Conservation (phyloP, 73 alveolate genomes). For the Durusdinium trenchii region DNA sequence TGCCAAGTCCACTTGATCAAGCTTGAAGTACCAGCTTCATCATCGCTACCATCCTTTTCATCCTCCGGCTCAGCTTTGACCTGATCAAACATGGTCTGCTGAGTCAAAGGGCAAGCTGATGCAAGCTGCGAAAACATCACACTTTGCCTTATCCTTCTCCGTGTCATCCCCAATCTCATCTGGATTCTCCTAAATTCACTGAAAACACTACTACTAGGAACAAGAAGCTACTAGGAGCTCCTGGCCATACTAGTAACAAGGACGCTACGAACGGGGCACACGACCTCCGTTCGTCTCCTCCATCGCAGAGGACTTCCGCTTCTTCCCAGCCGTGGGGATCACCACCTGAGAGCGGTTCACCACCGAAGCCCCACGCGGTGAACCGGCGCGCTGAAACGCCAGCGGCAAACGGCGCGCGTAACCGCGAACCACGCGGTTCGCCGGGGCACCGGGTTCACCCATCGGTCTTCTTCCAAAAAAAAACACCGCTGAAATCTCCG, state of each 20-base stretch:
- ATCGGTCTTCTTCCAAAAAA: no score
- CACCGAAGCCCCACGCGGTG: no score
- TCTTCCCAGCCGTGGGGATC: constrained; percentile 56
- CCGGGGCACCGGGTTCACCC: no score
- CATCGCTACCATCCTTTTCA: constrained; percentile 83
- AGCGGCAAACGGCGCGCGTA: no score
- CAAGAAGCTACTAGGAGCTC: no score
- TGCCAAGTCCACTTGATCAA: constrained; percentile 56
- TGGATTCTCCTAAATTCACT: constrained; percentile 72
- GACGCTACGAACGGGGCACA: neutral
- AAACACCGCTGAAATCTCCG: no score
- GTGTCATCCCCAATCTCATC: constrained; percentile 71
- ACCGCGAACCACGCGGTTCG: no score
- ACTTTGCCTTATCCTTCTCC: constrained; percentile 74
- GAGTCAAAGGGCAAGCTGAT: neutral
- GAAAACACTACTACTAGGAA: no score
- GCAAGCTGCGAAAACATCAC: neutral
- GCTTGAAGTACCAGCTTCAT: constrained; percentile 53
- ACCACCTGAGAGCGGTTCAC: constrained; percentile 48
- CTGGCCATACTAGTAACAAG: neutral
- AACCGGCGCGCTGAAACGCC: no score
- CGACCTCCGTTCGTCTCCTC: neutral
- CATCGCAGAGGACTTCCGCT: constrained; percentile 62
- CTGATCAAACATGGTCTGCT: neutral
- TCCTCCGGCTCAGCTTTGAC: constrained; percentile 69